These are phyloP conservation scores for Acanthamoeba healyi DNA, from an alignment of 208 protist species.

Conservation along the genomic window DNA sequence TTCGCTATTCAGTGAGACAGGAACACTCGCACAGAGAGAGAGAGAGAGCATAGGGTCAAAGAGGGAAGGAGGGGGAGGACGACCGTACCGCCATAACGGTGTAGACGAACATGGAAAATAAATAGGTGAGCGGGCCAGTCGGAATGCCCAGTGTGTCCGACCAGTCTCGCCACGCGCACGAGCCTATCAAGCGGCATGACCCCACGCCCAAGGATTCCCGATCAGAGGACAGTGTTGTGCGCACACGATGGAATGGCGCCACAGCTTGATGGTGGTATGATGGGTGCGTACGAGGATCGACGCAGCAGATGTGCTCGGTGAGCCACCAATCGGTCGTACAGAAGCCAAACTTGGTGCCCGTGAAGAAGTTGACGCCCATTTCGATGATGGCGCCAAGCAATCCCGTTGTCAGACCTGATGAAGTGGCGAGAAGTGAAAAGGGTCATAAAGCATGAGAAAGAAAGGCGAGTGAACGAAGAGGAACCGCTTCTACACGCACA, in stretches of 20 bases:
- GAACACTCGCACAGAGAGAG: background rate
- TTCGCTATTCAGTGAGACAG: background rate
- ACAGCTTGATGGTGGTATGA: no score
- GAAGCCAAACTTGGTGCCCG: conserved; percentile 61
- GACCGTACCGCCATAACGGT: conserved; percentile 19
- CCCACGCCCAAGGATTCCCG: no score
- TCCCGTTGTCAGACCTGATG: conserved; percentile 12
- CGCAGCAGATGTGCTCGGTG: conserved; percentile 54
- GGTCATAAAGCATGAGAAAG: no score
- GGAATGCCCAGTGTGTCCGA: conserved; percentile 51
- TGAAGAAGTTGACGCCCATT: conserved; percentile 54
- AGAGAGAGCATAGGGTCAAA: background rate
- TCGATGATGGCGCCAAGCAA: conserved; percentile 57
- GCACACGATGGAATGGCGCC: no score
- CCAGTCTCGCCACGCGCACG: conserved; percentile 39
- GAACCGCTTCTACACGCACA: no score
- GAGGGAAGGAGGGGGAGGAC: background rate
- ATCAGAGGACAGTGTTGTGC: no score
- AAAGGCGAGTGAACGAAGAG: background rate
- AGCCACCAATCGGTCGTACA: conserved; percentile 62
- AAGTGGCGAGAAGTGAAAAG: background rate
- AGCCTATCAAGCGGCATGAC: background rate
- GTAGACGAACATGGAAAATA: conserved; percentile 67
- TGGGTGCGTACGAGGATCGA: background rate
- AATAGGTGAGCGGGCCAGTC: conserved; percentile 19